phyloP scores from a whole-genome alignment of 108 stramenopile genomes.

The Cyclotella cryptica region DNA sequence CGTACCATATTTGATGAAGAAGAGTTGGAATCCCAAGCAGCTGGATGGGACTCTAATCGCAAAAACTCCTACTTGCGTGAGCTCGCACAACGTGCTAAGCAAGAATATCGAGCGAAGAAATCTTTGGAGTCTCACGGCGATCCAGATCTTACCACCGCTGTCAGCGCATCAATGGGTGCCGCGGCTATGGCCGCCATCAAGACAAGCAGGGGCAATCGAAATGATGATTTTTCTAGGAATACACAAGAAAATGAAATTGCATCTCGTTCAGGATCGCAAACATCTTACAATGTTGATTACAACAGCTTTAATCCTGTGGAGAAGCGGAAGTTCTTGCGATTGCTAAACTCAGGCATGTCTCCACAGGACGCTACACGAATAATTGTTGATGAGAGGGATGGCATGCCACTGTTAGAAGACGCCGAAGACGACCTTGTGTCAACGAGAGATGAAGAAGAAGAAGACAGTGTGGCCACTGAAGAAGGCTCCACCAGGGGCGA shows the following conservation, averaged over 20 bases:
- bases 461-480: neutral
- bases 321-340: slow-evolving; percentile 78
- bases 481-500: slow-evolving; percentile 9
- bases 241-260: neutral
- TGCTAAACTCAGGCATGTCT: slow-evolving; percentile 71
- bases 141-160: neutral
- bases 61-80: slow-evolving; percentile 63
- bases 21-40: slow-evolving; percentile 47
- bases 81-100: slow-evolving; percentile 64
- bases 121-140: neutral
- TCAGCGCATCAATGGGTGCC: neutral
- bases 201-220: neutral
- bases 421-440: neutral
- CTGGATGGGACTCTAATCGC: slow-evolving; percentile 30
- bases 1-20: slow-evolving; percentile 31
- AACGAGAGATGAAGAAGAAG: slow-evolving; percentile 16
- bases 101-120: slow-evolving; percentile 50
- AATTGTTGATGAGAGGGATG: slow-evolving; percentile 29
- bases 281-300: slow-evolving; percentile 56
- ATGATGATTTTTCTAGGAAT: slow-evolving; percentile 2
- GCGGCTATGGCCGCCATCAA: neutral
- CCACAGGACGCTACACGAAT: slow-evolving; percentile 46
- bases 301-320: slow-evolving; percentile 65
- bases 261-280: neutral
- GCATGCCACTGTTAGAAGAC: slow-evolving; percentile 1